A percentile compares a stretch with the other conserved stretches of the same genome.
These are phyloP conservation scores for Mycena amicta DNA, from an alignment of 768 basidiomycete species.

Conservation along the genomic window DNA sequence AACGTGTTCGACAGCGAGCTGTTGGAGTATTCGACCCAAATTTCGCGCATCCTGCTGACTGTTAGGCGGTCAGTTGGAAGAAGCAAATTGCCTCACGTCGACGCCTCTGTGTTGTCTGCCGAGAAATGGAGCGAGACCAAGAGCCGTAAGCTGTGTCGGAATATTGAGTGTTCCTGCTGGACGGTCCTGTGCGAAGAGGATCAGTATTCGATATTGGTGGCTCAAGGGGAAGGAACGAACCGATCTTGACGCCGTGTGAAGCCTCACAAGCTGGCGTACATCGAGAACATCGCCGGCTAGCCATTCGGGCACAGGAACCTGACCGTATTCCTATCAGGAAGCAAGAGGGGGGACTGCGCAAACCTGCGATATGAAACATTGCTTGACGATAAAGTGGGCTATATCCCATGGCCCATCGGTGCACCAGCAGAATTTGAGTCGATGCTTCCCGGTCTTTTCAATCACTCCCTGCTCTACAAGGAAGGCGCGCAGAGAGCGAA, in stretches of 20 bases:
- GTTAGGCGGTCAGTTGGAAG: constrained; percentile 14
- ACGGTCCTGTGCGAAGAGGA: too few species aligned
- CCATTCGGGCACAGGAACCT: constrained; percentile 76
- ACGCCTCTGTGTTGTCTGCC: constrained; percentile 89
- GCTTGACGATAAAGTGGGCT: constrained; percentile 85
- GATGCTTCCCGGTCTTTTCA: constrained; percentile 56
- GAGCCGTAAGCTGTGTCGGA: constrained; percentile 69
- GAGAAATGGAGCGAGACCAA: constrained; percentile 74
- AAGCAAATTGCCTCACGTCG: constrained; percentile 63
- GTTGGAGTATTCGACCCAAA: constrained; percentile 76
- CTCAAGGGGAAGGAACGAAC: too few species aligned
- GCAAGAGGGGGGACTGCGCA: constrained; percentile 1
- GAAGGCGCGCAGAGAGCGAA: constrained; percentile 66
- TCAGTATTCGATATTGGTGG: too few species aligned
- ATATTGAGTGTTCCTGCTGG: constrained; percentile 59
- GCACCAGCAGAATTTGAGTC: constrained; percentile 78
- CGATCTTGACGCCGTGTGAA: constrained; percentile 9
- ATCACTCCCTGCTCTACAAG: constrained; percentile 73
- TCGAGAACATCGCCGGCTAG: constrained; percentile 75
- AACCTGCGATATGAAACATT: constrained; percentile 85
- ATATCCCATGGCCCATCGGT: constrained; percentile 84
- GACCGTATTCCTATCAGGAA: too few species aligned
- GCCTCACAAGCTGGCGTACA: constrained; percentile 60
- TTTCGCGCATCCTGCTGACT: constrained; percentile 81
- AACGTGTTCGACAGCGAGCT: constrained; percentile 72